phyloP scores from a whole-genome alignment of 345 rosid species.

The Eucalyptus urophylla region DNA sequence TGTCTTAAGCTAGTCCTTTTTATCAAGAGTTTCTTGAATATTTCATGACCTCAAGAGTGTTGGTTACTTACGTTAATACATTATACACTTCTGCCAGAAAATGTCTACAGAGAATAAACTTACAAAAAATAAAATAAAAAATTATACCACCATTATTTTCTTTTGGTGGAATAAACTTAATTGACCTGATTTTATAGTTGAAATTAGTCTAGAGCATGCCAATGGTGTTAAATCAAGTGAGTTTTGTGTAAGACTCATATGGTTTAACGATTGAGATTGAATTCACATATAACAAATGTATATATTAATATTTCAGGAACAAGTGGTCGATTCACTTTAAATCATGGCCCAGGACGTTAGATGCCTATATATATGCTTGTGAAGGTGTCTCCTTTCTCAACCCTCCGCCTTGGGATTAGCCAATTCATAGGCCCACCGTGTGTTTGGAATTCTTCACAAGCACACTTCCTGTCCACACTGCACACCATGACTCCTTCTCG shows the following conservation, averaged over 20 bases:
- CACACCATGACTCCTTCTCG: background rate
- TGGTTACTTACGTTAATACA: background rate
- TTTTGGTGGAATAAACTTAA: background rate
- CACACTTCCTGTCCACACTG: background rate
- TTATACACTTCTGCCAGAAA: background rate
- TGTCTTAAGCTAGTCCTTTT: background rate
- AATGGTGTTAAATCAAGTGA: background rate
- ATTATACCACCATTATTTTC: background rate
- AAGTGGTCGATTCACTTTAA: background rate
- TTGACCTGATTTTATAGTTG: background rate
- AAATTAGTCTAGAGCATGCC: background rate
- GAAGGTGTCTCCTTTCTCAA: background rate
- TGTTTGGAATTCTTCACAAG: background rate
- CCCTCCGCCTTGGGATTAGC: background rate
- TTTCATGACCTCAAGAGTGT: background rate
- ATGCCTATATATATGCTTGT: background rate
- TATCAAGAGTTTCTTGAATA: background rate
- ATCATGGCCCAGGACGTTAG: background rate
- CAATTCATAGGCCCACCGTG: accelerated
- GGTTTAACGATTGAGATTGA: background rate
- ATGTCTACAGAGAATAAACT: background rate
- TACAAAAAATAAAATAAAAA: background rate
- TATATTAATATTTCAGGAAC: background rate
- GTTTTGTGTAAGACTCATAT: background rate
- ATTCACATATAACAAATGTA: background rate